A percentile compares a stretch with the other conserved stretches of the same genome.
Evolutionary conservation across 306 rosid species (phyloP).

Genomic region (Malus sieversii): DNA sequence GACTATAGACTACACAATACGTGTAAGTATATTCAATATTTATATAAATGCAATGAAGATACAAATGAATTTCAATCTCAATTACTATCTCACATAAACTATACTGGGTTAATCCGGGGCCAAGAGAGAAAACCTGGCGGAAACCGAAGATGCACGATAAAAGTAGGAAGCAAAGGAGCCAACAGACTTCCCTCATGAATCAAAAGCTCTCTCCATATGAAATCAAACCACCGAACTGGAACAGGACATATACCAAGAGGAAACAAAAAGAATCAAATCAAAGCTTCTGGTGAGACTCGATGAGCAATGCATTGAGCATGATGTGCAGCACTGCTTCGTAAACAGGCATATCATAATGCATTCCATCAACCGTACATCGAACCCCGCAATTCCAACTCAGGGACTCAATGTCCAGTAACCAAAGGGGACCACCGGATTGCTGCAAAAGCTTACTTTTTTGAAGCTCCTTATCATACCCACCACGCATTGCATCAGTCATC

Average conservation of each 20-base stretch:
- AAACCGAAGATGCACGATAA: constrained; percentile 13
- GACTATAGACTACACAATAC: constrained; percentile 31
- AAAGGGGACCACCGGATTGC: constrained; percentile 63
- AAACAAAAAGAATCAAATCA: constrained; percentile 30
- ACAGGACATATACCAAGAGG: constrained; percentile 6
- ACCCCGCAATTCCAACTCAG: constrained; percentile 94
- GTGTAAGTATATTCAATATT: constrained; percentile 39
- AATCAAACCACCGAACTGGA: constrained; percentile 12
- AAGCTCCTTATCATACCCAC: constrained; percentile 49
- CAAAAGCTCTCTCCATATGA: constrained; percentile 10
- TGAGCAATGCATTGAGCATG: constrained; percentile 79
- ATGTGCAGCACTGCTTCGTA: constrained; percentile 81
- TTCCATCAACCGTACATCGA: constrained; percentile 81
- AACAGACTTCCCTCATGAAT: constrained; percentile 24
- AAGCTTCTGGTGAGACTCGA: constrained; percentile 91
- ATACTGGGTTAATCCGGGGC: constrained; percentile 29
- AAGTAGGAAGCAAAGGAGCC: constrained; percentile 13
- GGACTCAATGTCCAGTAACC: constrained; percentile 60
- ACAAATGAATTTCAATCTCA: constrained; percentile 24
- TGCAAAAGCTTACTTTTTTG: constrained; percentile 45
- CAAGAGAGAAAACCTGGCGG: constrained; percentile 5
- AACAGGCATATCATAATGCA: constrained; percentile 73
- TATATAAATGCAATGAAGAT: background rate
- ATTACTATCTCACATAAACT: constrained; percentile 30
- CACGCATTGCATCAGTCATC: constrained; percentile 63